Conservation (phyloP, 1,284 basidiomycete genomes). For the Ceratobasidium sp. region DNA sequence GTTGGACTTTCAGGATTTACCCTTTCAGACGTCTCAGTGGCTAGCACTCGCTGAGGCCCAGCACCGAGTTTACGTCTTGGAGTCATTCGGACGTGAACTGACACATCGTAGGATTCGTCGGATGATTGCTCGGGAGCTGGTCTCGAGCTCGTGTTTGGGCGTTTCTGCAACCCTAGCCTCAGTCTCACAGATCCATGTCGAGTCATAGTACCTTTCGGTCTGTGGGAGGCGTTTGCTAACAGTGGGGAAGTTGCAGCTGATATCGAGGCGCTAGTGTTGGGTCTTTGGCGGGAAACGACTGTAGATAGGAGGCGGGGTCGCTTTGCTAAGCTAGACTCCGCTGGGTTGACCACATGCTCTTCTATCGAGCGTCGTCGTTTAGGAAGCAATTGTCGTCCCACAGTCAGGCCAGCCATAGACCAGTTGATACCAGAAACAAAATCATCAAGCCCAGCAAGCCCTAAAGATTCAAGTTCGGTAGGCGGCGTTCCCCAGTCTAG, state of each 20-base stretch:
- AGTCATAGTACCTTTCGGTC: not conserved
- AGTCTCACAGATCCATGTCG: slow-evolving; percentile 12
- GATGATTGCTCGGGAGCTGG: slow-evolving; percentile 3
- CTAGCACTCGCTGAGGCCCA: slow-evolving; percentile 7
- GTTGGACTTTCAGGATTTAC: not conserved
- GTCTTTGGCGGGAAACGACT: not conserved
- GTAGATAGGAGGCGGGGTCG: slow-evolving; percentile 2
- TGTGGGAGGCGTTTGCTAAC: not conserved
- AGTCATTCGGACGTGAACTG: slow-evolving; percentile 21
- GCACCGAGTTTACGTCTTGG: slow-evolving; percentile 22
- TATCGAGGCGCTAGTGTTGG: not conserved
- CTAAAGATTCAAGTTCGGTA: slow-evolving; percentile 6
- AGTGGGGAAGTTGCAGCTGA: not conserved
- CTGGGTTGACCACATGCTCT: not conserved
- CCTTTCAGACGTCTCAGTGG: not conserved
- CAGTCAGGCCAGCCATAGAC: not conserved
- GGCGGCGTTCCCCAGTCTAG: slow-evolving; percentile 25
- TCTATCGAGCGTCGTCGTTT: slow-evolving; percentile 27
- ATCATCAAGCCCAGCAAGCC: slow-evolving; percentile 31
- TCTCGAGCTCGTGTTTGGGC: slow-evolving; percentile 8
- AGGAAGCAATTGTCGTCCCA: not conserved
- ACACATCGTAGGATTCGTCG: slow-evolving; percentile 6
- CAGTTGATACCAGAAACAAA: slow-evolving; percentile 32
- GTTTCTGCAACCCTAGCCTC: slow-evolving; percentile 35
- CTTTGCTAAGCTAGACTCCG: slow-evolving; percentile 7